Base-by-base conservation (phyloP, 2,329 filamentous ascomycete genomes). In the Ceratocystis papillata region DNA sequence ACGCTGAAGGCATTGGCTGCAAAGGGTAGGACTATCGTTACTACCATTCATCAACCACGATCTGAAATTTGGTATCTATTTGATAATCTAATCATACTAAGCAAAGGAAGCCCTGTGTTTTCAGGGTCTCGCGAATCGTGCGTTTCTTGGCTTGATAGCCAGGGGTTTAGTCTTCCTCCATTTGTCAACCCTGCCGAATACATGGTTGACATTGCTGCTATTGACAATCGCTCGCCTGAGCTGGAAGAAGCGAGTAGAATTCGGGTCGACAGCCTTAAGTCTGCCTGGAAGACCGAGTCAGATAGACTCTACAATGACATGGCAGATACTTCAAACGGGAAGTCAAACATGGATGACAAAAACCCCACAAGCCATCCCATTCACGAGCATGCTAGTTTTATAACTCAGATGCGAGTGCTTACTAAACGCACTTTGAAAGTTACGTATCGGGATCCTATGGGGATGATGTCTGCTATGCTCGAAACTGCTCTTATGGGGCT, bases 121-220 rank as follows among this genome's bases (percentile, higher is more conserved):
- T 86, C 85, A 25, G 88, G 88, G 0, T 75, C 77, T 0, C 79
- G 81, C 30, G 74, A 77, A 2, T 79, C 80, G 1, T 87, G 84
- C 62, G 73, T 89, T 3, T 75, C 81, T 0, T 87, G 89, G 78
- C 90, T 92, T 69, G 79, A 80, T 8, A 71, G 73, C 2, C 75
- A 81, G 10, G 87, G 85, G 0, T 81, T 86, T 69, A 76, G 81
- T 12, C 75, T 90, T 57, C 88, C 87, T 0, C 77, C 83, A 0
- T 90, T 90, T 70, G 87, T 89, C 59, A 92, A 92, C 70, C 88
- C 89, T 0, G 88, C 88, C 1, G 88, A 92, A 70, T 87, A 86
- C 71, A 74, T 90, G 62, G 87, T 92, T 65, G 88, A 92, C 69
- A 78, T 89, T 41, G 85, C 88, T 1, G 88, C 88, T 5, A 78